Conservation (phyloP, 2,329 filamentous ascomycete species). For the Tolypocladium endophyticum region DNA sequence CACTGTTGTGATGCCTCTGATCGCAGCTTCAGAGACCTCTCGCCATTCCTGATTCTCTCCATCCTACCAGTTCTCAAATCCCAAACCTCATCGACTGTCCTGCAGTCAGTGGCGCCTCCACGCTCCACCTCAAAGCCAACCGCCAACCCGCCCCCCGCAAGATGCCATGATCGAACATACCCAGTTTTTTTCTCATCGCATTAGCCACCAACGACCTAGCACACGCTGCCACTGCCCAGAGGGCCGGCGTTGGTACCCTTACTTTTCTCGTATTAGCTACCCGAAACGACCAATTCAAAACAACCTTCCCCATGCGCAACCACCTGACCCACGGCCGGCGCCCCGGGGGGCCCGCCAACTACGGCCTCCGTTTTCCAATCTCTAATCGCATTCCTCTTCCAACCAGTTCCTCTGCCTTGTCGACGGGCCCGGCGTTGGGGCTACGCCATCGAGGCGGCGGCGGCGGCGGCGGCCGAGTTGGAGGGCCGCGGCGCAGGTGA, state of each 20-base stretch:
- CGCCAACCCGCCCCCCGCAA: not conserved
- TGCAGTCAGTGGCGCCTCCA: not conserved
- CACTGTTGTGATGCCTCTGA: too few relatives aligned
- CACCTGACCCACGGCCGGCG: not conserved
- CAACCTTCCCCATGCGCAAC: not conserved
- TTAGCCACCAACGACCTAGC: not conserved
- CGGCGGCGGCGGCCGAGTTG: not conserved
- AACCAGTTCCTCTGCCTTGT: not conserved
- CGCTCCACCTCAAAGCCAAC: not conserved
- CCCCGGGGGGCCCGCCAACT: not conserved
- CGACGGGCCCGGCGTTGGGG: not conserved
- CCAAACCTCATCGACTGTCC: too few relatives aligned
- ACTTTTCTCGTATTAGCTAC: constrained; percentile 1
- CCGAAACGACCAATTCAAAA: not conserved
- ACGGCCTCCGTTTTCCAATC: not conserved
- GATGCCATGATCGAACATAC: not conserved
- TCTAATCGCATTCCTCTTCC: not conserved
- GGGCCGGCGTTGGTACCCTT: not conserved
- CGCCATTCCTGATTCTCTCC: too few relatives aligned
- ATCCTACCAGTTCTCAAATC: too few relatives aligned
- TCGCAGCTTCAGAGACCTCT: too few relatives aligned
- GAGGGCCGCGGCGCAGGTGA: constrained; percentile 4
- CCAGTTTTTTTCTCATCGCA: not conserved
- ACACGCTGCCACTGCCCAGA: not conserved
- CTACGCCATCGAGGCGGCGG: not conserved